A percentile compares a stretch with the other conserved stretches of the same genome.
phyloP scores from a whole-genome alignment of 176 grass and related monocot genomes.

The Triticum aestivum region DNA sequence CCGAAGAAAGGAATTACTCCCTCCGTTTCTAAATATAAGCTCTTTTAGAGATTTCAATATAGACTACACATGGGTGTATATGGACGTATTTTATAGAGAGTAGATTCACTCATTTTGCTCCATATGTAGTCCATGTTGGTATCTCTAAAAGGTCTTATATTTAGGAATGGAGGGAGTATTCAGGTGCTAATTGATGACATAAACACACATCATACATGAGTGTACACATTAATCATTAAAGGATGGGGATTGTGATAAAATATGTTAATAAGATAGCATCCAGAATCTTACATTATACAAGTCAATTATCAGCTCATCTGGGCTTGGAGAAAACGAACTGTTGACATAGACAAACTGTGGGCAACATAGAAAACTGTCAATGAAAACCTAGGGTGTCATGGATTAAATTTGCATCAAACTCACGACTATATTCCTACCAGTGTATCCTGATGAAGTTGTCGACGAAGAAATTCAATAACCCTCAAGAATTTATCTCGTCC shows the following conservation, averaged over 20 bases:
- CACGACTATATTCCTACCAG: slow-evolving; percentile 36
- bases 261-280: not conserved
- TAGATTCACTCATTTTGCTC: no score
- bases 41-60: no score
- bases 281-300: slow-evolving; percentile 67
- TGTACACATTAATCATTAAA: not conserved
- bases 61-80: no score
- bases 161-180: not conserved
- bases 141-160: no score
- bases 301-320: slow-evolving; percentile 81
- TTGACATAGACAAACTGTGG: slow-evolving; percentile 84
- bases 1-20: not conserved
- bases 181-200: not conserved
- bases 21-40: no score
- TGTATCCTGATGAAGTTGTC: slow-evolving; percentile 82
- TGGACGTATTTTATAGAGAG: no score
- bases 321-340: slow-evolving; percentile 83
- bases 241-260: not conserved
- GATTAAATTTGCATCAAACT: not conserved
- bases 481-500: slow-evolving; percentile 73
- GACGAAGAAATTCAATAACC: slow-evolving; percentile 83
- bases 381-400: not conserved
- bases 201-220: not conserved
- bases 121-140: no score
- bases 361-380: slow-evolving; percentile 24